Conservation (phyloP, 148 eudicot genomes). For the Rhododendron kiyosumense region DNA sequence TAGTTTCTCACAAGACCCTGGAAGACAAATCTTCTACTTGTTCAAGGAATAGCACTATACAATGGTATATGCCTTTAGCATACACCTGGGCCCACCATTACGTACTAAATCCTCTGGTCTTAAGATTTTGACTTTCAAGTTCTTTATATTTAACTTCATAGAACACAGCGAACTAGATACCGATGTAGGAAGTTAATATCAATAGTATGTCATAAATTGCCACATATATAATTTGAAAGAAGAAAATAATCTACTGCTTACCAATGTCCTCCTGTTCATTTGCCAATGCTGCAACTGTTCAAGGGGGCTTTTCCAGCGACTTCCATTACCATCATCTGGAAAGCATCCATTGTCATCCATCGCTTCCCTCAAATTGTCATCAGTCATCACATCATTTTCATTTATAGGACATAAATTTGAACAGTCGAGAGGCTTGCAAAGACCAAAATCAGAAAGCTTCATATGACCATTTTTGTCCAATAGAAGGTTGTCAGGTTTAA, state of each 20-base stretch:
- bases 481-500: conserved; percentile 72
- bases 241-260: conserved; percentile 10
- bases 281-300: conserved; percentile 76
- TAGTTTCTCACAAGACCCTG: neutral
- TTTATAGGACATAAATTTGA: conserved; percentile 35
- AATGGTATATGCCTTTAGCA: neutral
- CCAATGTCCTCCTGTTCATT: conserved; percentile 62
- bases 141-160: neutral
- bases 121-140: neutral
- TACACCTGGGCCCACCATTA: neutral
- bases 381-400: conserved; percentile 35
- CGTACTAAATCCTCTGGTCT: neutral
- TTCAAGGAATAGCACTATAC: neutral
- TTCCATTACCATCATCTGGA: conserved; percentile 25
- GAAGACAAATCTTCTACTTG: neutral
- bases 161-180: neutral
- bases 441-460: conserved; percentile 82
- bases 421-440: conserved; percentile 78
- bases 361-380: conserved; percentile 23
- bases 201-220: neutral
- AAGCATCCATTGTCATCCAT: conserved; percentile 23
- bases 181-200: neutral
- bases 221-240: neutral
- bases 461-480: conserved; percentile 64
- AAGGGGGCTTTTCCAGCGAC: conserved; percentile 44